These are phyloP conservation scores for Passalora sequoiae DNA, from an alignment of 2,329 filamentous ascomycete genomes.

Conservation along the genomic window DNA sequence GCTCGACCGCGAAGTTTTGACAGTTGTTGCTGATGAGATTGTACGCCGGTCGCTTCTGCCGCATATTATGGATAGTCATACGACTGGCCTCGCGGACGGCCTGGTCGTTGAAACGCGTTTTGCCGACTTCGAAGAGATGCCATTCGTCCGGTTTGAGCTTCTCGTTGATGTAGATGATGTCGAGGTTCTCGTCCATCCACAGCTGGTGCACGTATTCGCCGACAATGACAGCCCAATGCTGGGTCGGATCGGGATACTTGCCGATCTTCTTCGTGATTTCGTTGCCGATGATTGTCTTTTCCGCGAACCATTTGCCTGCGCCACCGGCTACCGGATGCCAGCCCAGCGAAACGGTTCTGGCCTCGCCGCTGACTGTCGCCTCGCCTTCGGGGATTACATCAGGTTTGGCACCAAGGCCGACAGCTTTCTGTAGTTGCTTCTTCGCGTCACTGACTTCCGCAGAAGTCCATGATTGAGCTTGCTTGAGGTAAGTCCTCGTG, in stretches of 20 bases:
- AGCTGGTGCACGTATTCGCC: conserved; percentile 21
- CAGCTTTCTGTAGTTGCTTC: conserved; percentile 10
- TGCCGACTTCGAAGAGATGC: conserved; percentile 17
- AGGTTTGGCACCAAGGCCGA: conserved; percentile 12
- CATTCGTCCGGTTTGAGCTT: conserved; percentile 17
- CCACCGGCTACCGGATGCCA: conserved; percentile 16
- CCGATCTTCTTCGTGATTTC: conserved; percentile 14
- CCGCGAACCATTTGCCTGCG: conserved; percentile 17
- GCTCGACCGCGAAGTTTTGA: conserved; percentile 19
- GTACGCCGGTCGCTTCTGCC: conserved; percentile 16
- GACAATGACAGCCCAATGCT: conserved; percentile 20
- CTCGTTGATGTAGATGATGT: conserved; percentile 21
- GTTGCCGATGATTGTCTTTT: conserved; percentile 17
- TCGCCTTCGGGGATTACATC: conserved; percentile 15
- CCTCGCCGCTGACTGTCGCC: conserved; percentile 13
- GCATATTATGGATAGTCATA: conserved; percentile 21
- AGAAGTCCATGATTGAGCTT: conserved; percentile 13
- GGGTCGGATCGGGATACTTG: conserved; percentile 20
- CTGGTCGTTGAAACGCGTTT: conserved; percentile 20
- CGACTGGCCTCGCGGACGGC: conserved; percentile 14
- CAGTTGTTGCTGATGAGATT: conserved; percentile 23
- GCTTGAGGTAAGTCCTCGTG: conserved; percentile 11
- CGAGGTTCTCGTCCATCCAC: conserved; percentile 20
- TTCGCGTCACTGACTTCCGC: conserved; percentile 15
- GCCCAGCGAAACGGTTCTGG: conserved; percentile 11